These are phyloP conservation scores for Kockiozyma suomiensis DNA, from an alignment of 805 yeast species.

Conservation along the genomic window DNA sequence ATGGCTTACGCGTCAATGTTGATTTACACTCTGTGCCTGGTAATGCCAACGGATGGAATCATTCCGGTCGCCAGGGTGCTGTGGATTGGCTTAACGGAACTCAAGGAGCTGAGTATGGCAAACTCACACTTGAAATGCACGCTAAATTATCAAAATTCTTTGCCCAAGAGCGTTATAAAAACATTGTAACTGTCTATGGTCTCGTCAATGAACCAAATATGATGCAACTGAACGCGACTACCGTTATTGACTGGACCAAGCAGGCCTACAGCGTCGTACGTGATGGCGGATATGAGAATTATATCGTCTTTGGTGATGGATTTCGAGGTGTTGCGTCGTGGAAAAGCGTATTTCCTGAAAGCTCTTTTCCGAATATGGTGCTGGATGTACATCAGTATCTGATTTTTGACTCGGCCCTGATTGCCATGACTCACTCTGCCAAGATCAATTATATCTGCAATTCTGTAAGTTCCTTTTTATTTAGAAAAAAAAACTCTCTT, in stretches of 20 bases:
- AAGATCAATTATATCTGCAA: conserved; percentile 45
- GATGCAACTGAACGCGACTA: conserved; percentile 54
- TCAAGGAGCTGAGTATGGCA: conserved; percentile 49
- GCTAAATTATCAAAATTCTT: conserved; percentile 61
- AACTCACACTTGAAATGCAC: conserved; percentile 55
- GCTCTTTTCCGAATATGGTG: conserved; percentile 61
- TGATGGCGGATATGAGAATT: conserved; percentile 53
- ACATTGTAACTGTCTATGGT: conserved; percentile 77
- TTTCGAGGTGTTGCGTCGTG: conserved; percentile 63
- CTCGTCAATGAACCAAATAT: conserved; percentile 74
- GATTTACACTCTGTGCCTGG: conserved; percentile 85
- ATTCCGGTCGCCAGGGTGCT: conserved; percentile 65
- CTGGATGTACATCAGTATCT: conserved; percentile 88
- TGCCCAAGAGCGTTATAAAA: conserved; percentile 60
- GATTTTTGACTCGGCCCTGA: conserved; percentile 53
- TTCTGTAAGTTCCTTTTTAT: conserved; percentile 25
- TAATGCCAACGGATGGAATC: conserved; percentile 84
- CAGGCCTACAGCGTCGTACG: conserved; percentile 58
- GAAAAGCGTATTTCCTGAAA: conserved; percentile 55
- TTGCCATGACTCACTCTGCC: conserved; percentile 40
- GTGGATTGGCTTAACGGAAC: conserved; percentile 49
- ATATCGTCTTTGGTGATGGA: conserved; percentile 76
- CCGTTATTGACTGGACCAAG: conserved; percentile 59
- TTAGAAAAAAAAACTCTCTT: too few relatives aligned
- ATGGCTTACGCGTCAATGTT: conserved; percentile 67